Percentiles rank a stretch among this genome's conserved stretches.
Evolutionary conservation across 306 rosid species (phyloP).

Genomic region (Dicorynia guianensis): DNA sequence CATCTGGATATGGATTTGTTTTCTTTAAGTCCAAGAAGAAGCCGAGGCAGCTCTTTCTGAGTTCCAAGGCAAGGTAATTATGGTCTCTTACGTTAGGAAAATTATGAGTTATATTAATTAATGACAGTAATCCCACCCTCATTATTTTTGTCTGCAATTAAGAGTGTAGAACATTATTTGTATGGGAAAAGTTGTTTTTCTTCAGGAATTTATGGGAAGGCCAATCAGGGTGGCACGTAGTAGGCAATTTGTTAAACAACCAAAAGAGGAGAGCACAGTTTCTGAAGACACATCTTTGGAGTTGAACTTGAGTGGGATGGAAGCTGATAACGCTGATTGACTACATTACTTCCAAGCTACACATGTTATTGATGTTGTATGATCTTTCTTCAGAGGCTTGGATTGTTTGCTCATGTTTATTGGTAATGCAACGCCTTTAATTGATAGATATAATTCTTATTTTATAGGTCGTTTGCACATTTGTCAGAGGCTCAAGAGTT

Average conservation of each 20-base stretch:
- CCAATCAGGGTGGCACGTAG: constrained; percentile 72
- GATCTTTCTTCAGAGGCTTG: constrained; percentile 31
- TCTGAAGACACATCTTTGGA: constrained; percentile 58
- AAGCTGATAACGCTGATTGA: constrained; percentile 50
- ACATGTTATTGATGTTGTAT: constrained; percentile 40
- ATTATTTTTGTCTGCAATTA: background rate
- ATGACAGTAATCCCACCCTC: background rate
- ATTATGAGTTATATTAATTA: constrained; percentile 29
- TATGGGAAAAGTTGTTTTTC: constrained; percentile 33
- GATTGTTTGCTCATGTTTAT: constrained; percentile 9
- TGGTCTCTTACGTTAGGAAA: constrained; percentile 7
- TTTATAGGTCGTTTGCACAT: constrained; percentile 33
- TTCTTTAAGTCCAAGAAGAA: constrained; percentile 79
- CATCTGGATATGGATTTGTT: constrained; percentile 93
- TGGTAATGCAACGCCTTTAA: constrained; percentile 23
- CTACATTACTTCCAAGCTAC: constrained; percentile 25
- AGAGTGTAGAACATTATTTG: background rate
- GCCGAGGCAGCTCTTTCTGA: constrained; percentile 78
- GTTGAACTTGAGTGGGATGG: constrained; percentile 44
- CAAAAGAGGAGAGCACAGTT: constrained; percentile 42
- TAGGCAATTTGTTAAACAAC: constrained; percentile 70
- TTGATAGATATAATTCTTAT: constrained; percentile 31
- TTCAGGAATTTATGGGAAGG: constrained; percentile 83
- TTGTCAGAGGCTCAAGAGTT: constrained; percentile 11
- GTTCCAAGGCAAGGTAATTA: constrained; percentile 81